These are phyloP conservation scores for Salix viminalis DNA, from an alignment of 345 rosid species.

Conservation along the genomic window DNA sequence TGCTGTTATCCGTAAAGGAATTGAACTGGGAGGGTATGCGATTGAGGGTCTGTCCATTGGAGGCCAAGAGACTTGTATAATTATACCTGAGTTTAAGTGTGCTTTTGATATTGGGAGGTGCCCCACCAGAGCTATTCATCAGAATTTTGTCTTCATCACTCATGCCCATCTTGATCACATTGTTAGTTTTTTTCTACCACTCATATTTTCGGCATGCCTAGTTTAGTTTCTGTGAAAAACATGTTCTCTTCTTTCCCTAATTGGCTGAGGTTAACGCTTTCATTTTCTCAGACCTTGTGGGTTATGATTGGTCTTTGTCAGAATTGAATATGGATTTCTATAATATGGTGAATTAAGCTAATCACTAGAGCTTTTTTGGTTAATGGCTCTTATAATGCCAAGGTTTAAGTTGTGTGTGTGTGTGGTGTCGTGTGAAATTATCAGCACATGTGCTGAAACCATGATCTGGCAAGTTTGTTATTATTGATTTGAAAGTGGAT, in stretches of 20 bases:
- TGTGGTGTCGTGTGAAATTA: too few species aligned
- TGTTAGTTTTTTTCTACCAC: conserved; percentile 31
- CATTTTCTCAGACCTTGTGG: not conserved
- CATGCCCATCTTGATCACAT: conserved; percentile 97
- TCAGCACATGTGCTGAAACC: too few species aligned
- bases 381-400: not conserved
- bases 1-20: conserved; percentile 58
- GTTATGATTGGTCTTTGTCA: not conserved
- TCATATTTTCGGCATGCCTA: not conserved
- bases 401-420: not conserved
- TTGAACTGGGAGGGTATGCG: conserved; percentile 72
- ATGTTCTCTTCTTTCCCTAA: not conserved
- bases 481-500: too few species aligned
- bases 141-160: conserved; percentile 85
- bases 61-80: conserved; percentile 84
- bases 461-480: too few species aligned
- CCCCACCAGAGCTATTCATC: conserved; percentile 82
- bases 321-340: too few species aligned
- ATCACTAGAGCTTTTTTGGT: not conserved
- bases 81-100: conserved; percentile 84
- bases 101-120: conserved; percentile 93
- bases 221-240: not conserved
- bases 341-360: not conserved
- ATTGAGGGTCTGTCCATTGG: conserved; percentile 82
- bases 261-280: too few species aligned